Evolutionary conservation across 441 rosid species (phyloP), one percentile per base, ranked within the genome.

Genomic region (Gossypium schwendimanii): DNA sequence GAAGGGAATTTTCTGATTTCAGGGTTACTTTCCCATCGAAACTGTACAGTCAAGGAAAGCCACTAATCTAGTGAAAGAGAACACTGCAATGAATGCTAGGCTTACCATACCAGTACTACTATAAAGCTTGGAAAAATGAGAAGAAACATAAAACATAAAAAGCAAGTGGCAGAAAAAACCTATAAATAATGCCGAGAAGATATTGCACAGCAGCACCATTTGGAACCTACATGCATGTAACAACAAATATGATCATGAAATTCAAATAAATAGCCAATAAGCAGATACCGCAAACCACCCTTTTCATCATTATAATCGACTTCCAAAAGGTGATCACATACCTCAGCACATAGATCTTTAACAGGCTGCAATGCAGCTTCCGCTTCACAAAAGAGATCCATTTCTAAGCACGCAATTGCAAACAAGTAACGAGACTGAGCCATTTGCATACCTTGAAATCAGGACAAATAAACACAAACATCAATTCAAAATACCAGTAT

Each of bases 181-280:
- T 87, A 75, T 82, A 83, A 14, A 85, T 79, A 75, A 85, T 83
- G 63, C 88, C 88, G 75, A 87, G 90, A 79, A 87, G 87, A 80
- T 81, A 85, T 73, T 87, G 84, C 58, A 86, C 87, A 63, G 90
- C 88, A 47, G 87, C 88, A 77, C 90, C 87, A 68, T 83, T 82
- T 63, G 86, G 84, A 73, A 83, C 75, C 87, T 86, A 61, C 75
- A 70, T 14, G 24, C 55, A 76, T 23, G 74, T 65, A 63, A 33
- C 63, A 59, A 72, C 23, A 72, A 73, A 24, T 24, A 15, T 17
- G 26, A 73, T 39, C 66, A 55, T 7, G 31, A 23, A 33, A 64
- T 12, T 23, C 14, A 6, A 44, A 65, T 3, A 21, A 73, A 45
- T 17, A 55, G 10, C 6, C 70, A 65, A 21, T 28, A 57, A 60